phyloP scores from a whole-genome alignment of 2,329 filamentous ascomycete genomes.

The Neurospora crassa region DNA sequence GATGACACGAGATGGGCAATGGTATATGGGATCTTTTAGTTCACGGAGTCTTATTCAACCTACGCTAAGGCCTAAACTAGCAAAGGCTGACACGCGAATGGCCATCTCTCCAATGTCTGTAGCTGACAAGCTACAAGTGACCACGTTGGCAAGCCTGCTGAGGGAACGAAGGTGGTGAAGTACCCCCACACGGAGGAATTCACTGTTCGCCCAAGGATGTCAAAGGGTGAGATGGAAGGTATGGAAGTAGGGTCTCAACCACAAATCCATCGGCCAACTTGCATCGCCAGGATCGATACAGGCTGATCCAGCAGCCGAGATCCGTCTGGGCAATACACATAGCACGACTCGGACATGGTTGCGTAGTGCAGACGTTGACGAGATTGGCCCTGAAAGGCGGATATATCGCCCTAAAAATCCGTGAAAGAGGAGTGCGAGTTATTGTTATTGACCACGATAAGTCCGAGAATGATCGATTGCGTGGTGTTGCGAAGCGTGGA shows the following conservation, averaged over 20 bases:
- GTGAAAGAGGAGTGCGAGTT: background rate
- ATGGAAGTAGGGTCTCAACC: too few species aligned
- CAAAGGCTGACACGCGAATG: too few species aligned
- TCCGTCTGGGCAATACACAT: background rate
- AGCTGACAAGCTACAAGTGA: too few species aligned
- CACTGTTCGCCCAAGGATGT: background rate
- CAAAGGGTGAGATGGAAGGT: background rate
- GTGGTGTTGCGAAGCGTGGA: background rate
- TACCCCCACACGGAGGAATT: background rate
- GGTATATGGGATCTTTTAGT: background rate
- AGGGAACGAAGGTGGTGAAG: background rate
- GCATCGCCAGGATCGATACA: background rate
- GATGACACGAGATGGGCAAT: background rate
- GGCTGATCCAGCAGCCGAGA: background rate
- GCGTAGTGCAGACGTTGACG: background rate
- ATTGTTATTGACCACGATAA: background rate
- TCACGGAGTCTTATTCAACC: too few species aligned
- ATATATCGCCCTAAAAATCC: background rate
- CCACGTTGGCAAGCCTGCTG: background rate
- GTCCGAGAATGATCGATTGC: background rate
- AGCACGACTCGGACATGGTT: background rate
- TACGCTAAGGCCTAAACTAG: too few species aligned
- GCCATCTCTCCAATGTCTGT: too few species aligned
- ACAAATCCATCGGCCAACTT: background rate
- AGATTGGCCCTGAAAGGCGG: background rate